Evolutionary conservation across 1,284 basidiomycete genomes (phyloP).

Genomic region (Ganoderma resinaceum): DNA sequence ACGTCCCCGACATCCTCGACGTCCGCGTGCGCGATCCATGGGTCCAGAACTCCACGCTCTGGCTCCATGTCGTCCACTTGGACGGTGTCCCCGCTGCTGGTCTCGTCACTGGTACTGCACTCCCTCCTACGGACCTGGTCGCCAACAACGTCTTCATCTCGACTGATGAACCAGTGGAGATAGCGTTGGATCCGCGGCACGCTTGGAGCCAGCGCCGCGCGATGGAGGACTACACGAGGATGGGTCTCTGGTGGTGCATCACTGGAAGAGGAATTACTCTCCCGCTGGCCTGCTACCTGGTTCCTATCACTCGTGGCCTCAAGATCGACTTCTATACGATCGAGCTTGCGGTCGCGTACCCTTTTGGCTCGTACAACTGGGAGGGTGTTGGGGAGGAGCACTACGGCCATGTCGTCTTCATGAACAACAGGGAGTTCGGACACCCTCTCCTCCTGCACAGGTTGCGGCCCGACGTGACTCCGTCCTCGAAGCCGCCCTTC

Average conservation of each 20-base stretch:
- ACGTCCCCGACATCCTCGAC: slow-evolving; percentile 59
- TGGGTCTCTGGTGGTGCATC: slow-evolving; percentile 68
- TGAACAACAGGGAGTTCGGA: slow-evolving; percentile 61
- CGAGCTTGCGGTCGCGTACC: slow-evolving; percentile 52
- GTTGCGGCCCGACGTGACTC: slow-evolving; percentile 69
- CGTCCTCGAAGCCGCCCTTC: slow-evolving; percentile 57
- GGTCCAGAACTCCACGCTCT: slow-evolving; percentile 60
- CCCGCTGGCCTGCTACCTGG: slow-evolving; percentile 64
- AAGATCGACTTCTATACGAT: slow-evolving; percentile 67
- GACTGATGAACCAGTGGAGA: slow-evolving; percentile 46
- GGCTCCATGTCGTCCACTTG: slow-evolving; percentile 65
- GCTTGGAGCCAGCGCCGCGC: slow-evolving; percentile 52
- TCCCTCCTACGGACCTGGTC: slow-evolving; percentile 55
- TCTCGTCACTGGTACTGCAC: slow-evolving; percentile 64
- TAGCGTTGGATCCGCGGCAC: slow-evolving; percentile 51
- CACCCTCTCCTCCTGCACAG: slow-evolving; percentile 60
- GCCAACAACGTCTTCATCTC: slow-evolving; percentile 45
- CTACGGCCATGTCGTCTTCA: slow-evolving; percentile 55
- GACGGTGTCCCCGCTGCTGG: slow-evolving; percentile 58
- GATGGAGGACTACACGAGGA: slow-evolving; percentile 68
- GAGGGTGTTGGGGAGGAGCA: slow-evolving; percentile 52
- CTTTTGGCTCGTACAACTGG: slow-evolving; percentile 64
- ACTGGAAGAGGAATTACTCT: slow-evolving; percentile 59
- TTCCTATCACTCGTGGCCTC: slow-evolving; percentile 57
- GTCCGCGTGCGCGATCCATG: slow-evolving; percentile 70